Percentiles rank a stretch among this genome's conserved stretches.
Evolutionary conservation across 345 rosid species (phyloP).

Genomic region (Salix suchowensis): DNA sequence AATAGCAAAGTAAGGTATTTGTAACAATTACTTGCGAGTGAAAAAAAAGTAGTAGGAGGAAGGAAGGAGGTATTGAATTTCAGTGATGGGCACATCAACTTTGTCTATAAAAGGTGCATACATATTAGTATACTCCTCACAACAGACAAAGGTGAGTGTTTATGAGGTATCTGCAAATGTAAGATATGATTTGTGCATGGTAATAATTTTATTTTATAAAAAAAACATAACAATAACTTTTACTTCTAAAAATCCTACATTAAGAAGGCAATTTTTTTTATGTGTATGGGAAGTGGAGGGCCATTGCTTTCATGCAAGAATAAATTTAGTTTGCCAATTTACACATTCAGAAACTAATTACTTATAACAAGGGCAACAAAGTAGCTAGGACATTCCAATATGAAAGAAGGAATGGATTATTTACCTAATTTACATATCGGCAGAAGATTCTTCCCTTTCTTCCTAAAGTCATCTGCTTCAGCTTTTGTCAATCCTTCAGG

Average conservation of each 20-base stretch:
- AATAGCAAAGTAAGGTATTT: slow-evolving; percentile 9
- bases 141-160: background rate
- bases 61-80: background rate
- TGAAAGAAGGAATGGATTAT: slow-evolving; percentile 3
- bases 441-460: slow-evolving; percentile 65
- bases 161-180: background rate
- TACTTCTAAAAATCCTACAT: background rate
- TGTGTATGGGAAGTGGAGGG: background rate
- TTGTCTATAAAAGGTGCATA: background rate
- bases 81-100: background rate
- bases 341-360: background rate
- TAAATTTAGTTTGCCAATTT: background rate
- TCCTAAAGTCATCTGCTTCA: slow-evolving; percentile 60
- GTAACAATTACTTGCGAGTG: background rate
- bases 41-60: background rate
- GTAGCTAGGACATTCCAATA: background rate
- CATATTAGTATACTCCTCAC: background rate
- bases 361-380: background rate
- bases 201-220: background rate
- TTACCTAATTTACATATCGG: slow-evolving; percentile 84
- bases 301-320: background rate
- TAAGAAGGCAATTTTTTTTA: background rate
- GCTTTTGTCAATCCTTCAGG: slow-evolving; percentile 76
- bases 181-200: too few relatives aligned
- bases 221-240: background rate